Conservation (phyloP, 768 basidiomycete genomes). For the Amanita rubescens region DNA sequence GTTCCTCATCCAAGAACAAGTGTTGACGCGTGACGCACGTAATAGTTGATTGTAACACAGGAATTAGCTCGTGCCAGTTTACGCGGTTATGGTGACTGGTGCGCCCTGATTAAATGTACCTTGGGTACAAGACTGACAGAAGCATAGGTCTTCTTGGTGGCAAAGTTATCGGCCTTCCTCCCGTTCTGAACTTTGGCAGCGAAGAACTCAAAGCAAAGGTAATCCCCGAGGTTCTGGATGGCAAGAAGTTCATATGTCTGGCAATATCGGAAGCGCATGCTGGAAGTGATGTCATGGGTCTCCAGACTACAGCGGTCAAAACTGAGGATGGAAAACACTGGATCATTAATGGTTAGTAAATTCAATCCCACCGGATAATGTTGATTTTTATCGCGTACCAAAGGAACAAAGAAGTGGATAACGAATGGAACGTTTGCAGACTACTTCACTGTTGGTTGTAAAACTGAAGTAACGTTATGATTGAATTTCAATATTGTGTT, state of each 20-base stretch:
- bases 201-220: constrained; percentile 51
- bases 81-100: constrained; percentile 84
- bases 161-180: constrained; percentile 80
- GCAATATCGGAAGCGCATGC: constrained; percentile 89
- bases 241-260: constrained; percentile 79
- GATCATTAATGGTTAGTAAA: constrained; percentile 59
- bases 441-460: constrained; percentile 69
- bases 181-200: constrained; percentile 83
- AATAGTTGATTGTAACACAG: constrained; percentile 80
- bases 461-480: constrained; percentile 37
- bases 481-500: background rate
- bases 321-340: constrained; percentile 77
- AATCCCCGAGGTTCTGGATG: constrained; percentile 60
- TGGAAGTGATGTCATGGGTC: constrained; percentile 75
- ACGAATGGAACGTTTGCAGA: constrained; percentile 64
- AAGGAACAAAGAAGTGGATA: constrained; percentile 80
- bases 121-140: constrained; percentile 13
- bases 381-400: background rate
- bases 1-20: background rate
- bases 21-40: background rate
- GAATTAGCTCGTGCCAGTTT: constrained; percentile 64
- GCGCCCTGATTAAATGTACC: constrained; percentile 4
- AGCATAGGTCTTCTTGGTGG: constrained; percentile 57
- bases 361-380: background rate
- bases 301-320: constrained; percentile 73